Base-by-base conservation (phyloP, 495 filamentous ascomycete species). In the Viridothelium virens region DNA sequence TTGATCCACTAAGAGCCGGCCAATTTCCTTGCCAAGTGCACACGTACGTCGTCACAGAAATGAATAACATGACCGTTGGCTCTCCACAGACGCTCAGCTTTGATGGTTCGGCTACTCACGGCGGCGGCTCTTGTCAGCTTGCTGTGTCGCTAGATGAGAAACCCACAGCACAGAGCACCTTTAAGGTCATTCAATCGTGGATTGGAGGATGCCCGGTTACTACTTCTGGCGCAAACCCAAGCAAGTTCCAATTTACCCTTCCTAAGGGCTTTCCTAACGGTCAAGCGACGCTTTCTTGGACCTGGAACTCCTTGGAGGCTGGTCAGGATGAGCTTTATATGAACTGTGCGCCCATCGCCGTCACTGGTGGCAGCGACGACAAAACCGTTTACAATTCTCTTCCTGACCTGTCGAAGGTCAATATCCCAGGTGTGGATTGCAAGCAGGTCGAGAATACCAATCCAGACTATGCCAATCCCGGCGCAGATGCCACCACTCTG, bases 81-180 rank as follows among this genome's bases (percentile, higher is more conserved):
- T 76, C 79, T 0, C 70, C 69, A 0, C 83, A 85, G 68, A 67
- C 70, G 0, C 73, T 90, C 6, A 70, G 71, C n/a, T 86, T 90
- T 71, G 77, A 74, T 0, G 88, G 88, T 0, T 73, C 74, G 9
- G 92, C 91, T 0, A 84, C 85, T 9, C 91, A 96, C 74, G 87
- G 88, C 38, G 92, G 92, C 53, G 92, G 92, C 3, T 91, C 89
- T 2, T 96, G 91, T 74, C 92, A 97, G 73, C 73, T 97, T 36
- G 83, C 87, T 0, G 80, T 96, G 70, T 89, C 91, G 6, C 88
- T 88, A 68, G 91, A 95, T 71, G 74, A 77, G 11, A 69, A 78
- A 2, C 87, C 87, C 2, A 85, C 74, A 63, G 78, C 77, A 61
- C 78, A 80, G 65, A 83, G 85, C 69, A 80, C 76, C 0, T 96